Evolutionary conservation across 2,329 filamentous ascomycete genomes (phyloP).

Genomic region (Colletotrichum lupini): DNA sequence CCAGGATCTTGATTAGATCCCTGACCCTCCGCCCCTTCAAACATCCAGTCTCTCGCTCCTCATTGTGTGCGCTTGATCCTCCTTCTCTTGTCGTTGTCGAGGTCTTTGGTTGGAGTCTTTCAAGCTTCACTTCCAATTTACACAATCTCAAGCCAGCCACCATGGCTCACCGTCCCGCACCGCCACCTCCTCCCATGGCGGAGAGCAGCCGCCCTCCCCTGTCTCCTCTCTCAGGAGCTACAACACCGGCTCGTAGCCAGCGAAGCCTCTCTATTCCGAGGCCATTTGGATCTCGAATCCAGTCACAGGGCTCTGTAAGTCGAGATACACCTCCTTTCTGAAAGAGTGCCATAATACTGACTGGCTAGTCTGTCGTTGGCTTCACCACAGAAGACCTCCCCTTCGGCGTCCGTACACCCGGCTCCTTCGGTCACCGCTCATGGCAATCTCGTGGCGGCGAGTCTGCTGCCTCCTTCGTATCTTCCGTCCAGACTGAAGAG

Average conservation of each 20-base stretch:
- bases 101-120: neutral
- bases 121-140: neutral
- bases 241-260: constrained; percentile 27
- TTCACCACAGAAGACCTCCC: constrained; percentile 43
- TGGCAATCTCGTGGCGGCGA: constrained; percentile 47
- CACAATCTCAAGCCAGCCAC: neutral
- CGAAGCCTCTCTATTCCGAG: constrained; percentile 34
- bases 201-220: constrained; percentile 18
- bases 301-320: constrained; percentile 28
- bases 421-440: constrained; percentile 43
- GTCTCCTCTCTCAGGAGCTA: constrained; percentile 7
- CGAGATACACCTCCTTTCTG: neutral
- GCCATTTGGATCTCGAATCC: constrained; percentile 16
- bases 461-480: constrained; percentile 49
- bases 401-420: constrained; percentile 45
- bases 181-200: constrained; percentile 11
- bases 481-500: constrained; percentile 50
- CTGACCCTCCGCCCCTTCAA: constrained; percentile 12
- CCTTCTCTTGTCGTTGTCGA: constrained; percentile 6
- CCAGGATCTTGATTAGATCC: constrained; percentile 32
- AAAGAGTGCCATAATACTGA: neutral
- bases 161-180: constrained; percentile 5
- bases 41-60: constrained; percentile 20
- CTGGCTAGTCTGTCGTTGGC: constrained; percentile 46
- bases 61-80: constrained; percentile 11